Conservation (phyloP, 2,329 filamentous ascomycete genomes). For the Tolypocladium tundrense region DNA sequence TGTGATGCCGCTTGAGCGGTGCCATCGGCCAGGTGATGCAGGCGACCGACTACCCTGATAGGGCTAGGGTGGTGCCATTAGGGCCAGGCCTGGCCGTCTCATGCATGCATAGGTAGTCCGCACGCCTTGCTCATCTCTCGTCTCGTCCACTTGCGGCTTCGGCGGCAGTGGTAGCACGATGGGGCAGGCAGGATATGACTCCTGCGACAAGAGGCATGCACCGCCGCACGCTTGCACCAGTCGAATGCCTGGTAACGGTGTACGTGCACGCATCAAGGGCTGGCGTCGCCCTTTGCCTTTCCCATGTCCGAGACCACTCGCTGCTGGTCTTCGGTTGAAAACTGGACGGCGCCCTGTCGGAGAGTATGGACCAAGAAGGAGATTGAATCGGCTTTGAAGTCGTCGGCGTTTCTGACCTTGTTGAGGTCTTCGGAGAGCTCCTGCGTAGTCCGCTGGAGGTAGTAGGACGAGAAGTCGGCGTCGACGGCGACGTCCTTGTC, state of each 20-base stretch:
- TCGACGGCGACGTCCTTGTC: constrained; percentile 6
- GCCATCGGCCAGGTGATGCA: neutral
- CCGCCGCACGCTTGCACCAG: too few species aligned
- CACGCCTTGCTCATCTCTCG: neutral
- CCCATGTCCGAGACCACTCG: constrained; percentile 4
- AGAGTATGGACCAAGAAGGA: constrained; percentile 57
- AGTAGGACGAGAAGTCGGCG: constrained; percentile 50
- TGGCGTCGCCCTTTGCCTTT: neutral
- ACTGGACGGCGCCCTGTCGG: constrained; percentile 56
- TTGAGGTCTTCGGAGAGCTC: constrained; percentile 69
- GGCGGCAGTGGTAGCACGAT: neutral
- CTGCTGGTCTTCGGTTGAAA: constrained; percentile 32
- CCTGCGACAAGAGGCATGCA: neutral
- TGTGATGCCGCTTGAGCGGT: neutral
- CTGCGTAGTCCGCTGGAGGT: constrained; percentile 57
- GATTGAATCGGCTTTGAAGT: constrained; percentile 58
- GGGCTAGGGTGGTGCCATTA: neutral
- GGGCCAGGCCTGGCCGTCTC: neutral
- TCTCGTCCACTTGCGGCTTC: neutral
- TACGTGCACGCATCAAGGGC: neutral
- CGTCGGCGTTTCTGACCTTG: constrained; percentile 55
- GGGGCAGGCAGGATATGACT: neutral
- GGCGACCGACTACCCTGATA: neutral
- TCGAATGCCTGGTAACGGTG: neutral
- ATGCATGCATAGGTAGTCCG: neutral